Evolutionary conservation across 1,284 basidiomycete species (phyloP).

Genomic region (Heterobasidion parviporum): DNA sequence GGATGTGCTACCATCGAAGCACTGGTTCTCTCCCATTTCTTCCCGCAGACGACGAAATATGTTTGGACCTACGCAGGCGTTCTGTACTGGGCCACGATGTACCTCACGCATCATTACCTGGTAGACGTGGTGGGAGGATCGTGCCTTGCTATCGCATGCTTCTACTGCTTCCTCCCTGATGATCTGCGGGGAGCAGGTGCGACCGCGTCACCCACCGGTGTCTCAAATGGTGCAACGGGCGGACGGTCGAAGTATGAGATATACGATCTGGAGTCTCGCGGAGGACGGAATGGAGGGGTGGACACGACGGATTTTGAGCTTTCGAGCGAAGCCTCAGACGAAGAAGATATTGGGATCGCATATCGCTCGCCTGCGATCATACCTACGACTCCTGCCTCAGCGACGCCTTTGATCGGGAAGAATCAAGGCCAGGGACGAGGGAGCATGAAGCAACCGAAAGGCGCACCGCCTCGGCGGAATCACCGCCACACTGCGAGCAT

Average conservation of each 20-base stretch:
- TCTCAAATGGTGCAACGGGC: conserved; percentile 10
- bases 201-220: conserved; percentile 26
- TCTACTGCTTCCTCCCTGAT: conserved; percentile 85
- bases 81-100: conserved; percentile 99
- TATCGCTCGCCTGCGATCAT: conserved; percentile 52
- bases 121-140: conserved; percentile 95
- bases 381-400: conserved; percentile 28
- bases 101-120: conserved; percentile 95
- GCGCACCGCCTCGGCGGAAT: conserved; percentile 46
- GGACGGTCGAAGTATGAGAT: conserved; percentile 59
- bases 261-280: conserved; percentile 54
- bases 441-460: conserved; percentile 3
- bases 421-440: background rate
- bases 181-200: conserved; percentile 60
- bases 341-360: conserved; percentile 56
- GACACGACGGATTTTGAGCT: conserved; percentile 47
- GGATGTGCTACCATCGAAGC: conserved; percentile 90
- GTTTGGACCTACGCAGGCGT: conserved; percentile 85
- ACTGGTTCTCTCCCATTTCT: conserved; percentile 92
- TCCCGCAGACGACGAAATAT: conserved; percentile 62
- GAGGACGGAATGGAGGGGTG: conserved; percentile 29
- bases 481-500: conserved; percentile 58
- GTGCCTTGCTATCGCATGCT: conserved; percentile 81
- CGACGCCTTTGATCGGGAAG: conserved; percentile 24
- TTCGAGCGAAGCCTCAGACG: conserved; percentile 47